These are phyloP conservation scores for Linnemannia exigua DNA, from an alignment of 192 early-diverging fungal species.

Conservation along the genomic window DNA sequence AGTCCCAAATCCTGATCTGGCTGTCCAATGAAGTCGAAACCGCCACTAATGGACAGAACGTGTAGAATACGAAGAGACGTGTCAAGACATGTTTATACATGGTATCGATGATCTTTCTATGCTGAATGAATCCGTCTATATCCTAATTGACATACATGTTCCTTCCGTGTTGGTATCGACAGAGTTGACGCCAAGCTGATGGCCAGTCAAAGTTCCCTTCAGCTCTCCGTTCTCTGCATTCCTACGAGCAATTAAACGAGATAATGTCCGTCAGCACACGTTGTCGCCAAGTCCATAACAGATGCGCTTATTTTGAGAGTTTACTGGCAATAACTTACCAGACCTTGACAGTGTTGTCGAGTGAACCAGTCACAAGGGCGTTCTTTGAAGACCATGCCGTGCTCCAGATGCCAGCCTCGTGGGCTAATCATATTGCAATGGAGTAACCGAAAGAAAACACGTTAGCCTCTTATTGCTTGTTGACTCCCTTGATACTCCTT, in stretches of 20 bases:
- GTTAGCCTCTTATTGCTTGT: background rate
- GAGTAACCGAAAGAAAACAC: background rate
- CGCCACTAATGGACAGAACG: constrained; percentile 59
- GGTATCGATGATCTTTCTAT: background rate
- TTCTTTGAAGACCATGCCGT: constrained; percentile 81
- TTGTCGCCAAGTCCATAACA: background rate
- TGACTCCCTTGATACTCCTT: background rate
- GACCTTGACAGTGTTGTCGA: constrained; percentile 84
- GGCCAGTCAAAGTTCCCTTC: constrained; percentile 75
- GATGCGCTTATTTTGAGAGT: no score
- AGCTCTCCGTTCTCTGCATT: constrained; percentile 68
- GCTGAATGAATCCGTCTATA: constrained; percentile 31
- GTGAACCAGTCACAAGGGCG: constrained; percentile 79
- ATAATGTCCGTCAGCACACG: background rate
- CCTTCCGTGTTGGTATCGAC: constrained; percentile 75
- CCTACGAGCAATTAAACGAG: constrained; percentile 58
- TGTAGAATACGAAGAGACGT: background rate
- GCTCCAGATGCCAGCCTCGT: constrained; percentile 87
- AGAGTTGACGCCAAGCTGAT: constrained; percentile 84
- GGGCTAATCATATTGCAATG: constrained; percentile 65
- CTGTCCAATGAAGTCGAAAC: constrained; percentile 84
- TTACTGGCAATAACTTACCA: constrained; percentile 67
- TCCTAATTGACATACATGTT: constrained; percentile 50
- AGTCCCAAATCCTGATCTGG: constrained; percentile 84
- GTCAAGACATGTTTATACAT: background rate